phyloP scores from a whole-genome alignment of 331 rosid genomes.

The Quercus phellos region DNA sequence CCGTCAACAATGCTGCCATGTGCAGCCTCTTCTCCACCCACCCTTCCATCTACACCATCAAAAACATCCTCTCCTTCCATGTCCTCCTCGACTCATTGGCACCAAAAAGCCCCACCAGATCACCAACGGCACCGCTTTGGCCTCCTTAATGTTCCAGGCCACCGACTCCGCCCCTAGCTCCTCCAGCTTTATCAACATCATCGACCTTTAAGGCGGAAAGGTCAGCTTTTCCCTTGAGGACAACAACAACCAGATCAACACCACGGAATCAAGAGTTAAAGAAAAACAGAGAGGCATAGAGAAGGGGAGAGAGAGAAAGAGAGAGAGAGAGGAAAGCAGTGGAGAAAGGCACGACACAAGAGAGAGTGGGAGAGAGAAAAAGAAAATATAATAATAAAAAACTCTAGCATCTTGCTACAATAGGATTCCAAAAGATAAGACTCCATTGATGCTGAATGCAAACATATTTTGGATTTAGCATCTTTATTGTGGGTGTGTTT shows the following conservation, averaged over 20 bases:
- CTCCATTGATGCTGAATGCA: too few relatives aligned
- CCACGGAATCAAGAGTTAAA: too few relatives aligned
- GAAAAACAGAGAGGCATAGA: too few relatives aligned
- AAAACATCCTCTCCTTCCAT: constrained; percentile 85
- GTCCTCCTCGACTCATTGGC: constrained; percentile 77
- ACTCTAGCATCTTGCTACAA: too few relatives aligned
- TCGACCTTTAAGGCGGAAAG: constrained; percentile 64
- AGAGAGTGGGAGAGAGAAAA: too few relatives aligned
- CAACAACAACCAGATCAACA: constrained; percentile 6
- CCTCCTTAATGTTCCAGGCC: constrained; percentile 79
- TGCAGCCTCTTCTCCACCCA: constrained; percentile 42
- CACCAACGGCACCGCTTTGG: constrained; percentile 81
- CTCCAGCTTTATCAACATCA: constrained; percentile 77
- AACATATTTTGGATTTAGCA: too few relatives aligned
- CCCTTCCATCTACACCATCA: constrained; percentile 52
- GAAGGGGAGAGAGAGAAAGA: too few relatives aligned
- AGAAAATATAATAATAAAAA: too few relatives aligned
- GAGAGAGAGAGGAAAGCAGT: too few relatives aligned
- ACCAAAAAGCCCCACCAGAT: constrained; percentile 96
- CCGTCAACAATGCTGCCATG: constrained; percentile 80
- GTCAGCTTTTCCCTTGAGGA: constrained; percentile 64
- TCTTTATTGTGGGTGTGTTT: too few relatives aligned
- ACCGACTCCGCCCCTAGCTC: constrained; percentile 5
- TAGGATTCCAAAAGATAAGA: too few relatives aligned
- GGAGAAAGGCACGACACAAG: too few relatives aligned